Percentiles rank a stretch among this genome's conserved stretches.
phyloP scores from a whole-genome alignment of 2,329 filamentous ascomycete genomes.

The Fusarium piperis region DNA sequence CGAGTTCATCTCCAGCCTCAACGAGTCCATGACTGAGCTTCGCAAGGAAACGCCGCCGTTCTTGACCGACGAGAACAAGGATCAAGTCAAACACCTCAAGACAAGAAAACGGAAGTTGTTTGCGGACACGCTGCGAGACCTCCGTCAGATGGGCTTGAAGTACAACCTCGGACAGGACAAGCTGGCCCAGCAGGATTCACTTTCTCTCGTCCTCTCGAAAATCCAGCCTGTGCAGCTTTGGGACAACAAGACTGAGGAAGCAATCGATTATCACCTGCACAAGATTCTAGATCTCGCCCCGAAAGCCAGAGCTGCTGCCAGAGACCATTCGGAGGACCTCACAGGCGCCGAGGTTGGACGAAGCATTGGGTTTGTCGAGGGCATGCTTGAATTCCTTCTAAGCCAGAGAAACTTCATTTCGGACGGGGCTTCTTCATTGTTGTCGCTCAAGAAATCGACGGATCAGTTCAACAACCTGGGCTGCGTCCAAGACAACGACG shows the following conservation, averaged over 20 bases:
- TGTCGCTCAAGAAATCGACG: conserved; percentile 52
- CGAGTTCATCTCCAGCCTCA: conserved; percentile 74
- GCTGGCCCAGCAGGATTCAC: conserved; percentile 76
- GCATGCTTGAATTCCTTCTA: conserved; percentile 74
- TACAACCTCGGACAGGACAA: conserved; percentile 81
- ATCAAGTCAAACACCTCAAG: conserved; percentile 87
- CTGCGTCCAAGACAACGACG: conserved; percentile 35
- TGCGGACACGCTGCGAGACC: conserved; percentile 83
- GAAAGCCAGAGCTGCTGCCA: conserved; percentile 70
- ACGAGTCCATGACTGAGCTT: conserved; percentile 75
- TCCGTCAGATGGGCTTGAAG: conserved; percentile 90
- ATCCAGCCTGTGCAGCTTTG: conserved; percentile 54
- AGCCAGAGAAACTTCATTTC: conserved; percentile 66
- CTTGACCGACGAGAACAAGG: conserved; percentile 89
- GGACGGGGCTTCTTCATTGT: conserved; percentile 49
- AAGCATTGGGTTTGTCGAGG: conserved; percentile 87
- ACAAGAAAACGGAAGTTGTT: conserved; percentile 89
- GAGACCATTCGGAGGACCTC: conserved; percentile 85
- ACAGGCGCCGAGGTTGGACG: conserved; percentile 81
- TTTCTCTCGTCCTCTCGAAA: conserved; percentile 74
- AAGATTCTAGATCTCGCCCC: conserved; percentile 79
- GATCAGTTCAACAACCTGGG: conserved; percentile 50
- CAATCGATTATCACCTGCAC: conserved; percentile 79
- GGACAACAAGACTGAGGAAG: conserved; percentile 34
- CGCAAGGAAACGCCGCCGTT: conserved; percentile 83